Evolutionary conservation across 2,329 filamentous ascomycete genomes (phyloP), one percentile per base, ranked within the genome.

Genomic region (Chaetomiaceae sp.): DNA sequence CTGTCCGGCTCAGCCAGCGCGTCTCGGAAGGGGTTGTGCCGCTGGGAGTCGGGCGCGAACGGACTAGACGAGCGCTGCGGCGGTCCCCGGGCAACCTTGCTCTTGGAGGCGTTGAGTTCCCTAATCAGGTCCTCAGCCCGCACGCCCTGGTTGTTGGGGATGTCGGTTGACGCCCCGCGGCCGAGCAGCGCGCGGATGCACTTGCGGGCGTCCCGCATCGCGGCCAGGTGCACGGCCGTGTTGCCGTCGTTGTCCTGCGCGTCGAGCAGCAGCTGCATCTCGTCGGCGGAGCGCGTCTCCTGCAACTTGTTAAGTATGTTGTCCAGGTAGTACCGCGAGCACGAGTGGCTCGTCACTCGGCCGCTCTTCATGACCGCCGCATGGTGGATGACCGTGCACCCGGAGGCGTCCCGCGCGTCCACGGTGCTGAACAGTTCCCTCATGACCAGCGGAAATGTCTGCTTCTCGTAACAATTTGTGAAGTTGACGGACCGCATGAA

Each of bases 381-480:
- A 68, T 97, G 92, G 66, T 97, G 94, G 64, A 99, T 92, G 47
- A 96, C 89, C 0, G 91, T 96, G 56, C 87, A 88, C 12, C 89
- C 88, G 47, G 85, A 85, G 69, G 83, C 84, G 66, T 99, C 94
- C 20, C 87, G 81, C 55, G 83, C 83, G 49, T 87, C 85, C 36
- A 96, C 84, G 0, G 92, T 96, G 34, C 86, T 82, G 47, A 91
- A 84, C 4, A 99, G 80, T 59, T 96, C 83, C 60, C 88, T 87
- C 63, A 96, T 83, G 52, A 99, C 84, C 20, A 81, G 80, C 0
- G 90, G 88, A 72, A 97, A 96, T 0, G 89, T 91, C 61, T 90
- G 83, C 72, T 94, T 95, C 69, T 97, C 94, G 69, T 86, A 94
- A 68, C 94, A 96, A 70, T 99, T 99, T 42, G 92, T 97, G 70